Evolutionary conservation across 192 early-diverging fungal species (phyloP), one percentile per base, ranked within the genome.

Genomic region (Linderina pennispora): DNA sequence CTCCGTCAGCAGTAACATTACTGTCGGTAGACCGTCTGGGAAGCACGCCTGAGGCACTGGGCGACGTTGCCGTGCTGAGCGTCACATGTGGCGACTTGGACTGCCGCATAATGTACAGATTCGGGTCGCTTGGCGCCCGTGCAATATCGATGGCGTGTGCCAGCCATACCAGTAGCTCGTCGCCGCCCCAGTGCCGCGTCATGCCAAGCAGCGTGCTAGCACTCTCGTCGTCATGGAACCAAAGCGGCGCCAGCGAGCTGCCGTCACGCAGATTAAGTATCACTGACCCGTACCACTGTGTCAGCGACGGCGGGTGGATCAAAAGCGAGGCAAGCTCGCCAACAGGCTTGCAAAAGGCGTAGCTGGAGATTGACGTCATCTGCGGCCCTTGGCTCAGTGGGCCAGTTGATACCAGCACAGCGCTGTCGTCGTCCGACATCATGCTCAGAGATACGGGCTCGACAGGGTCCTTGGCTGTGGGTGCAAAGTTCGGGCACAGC

Each of bases 221-320:
- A 31, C 62, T 77, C 40, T 79, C 82, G 26, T 85, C 82, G 40
- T 88, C 84, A 36, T 86, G 86, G 54, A 88, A 88, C 74, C 77
- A 86, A 48, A 88, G 74, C 1, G 86, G 81, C 4, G 81, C 75
- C 15, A 75, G 46, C 1, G 82, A 81, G 22, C 71, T 78, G 6
- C 83, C 83, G 26, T 78, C 75, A 7, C 65, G 66, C 43, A 85
- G 48, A 36, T 85, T 87, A 10, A 87, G 41, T 22, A 85, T 70
- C 1, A 87, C 53, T 4, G 74, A 82, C 7, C 85, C 85, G 48
- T 87, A 76, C 65, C 85, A 80, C 16, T 83, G 74, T 4, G 75
- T 84, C 31, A 87, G 56, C 16, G 75, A 77, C 4, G 85, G 85
- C 8, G 83, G 80, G 14, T 78, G 77, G 1, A 85, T 76, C 1